Evolutionary conservation across 2,329 filamentous ascomycete genomes (phyloP).

Genomic region (Colletotrichum incanum): DNA sequence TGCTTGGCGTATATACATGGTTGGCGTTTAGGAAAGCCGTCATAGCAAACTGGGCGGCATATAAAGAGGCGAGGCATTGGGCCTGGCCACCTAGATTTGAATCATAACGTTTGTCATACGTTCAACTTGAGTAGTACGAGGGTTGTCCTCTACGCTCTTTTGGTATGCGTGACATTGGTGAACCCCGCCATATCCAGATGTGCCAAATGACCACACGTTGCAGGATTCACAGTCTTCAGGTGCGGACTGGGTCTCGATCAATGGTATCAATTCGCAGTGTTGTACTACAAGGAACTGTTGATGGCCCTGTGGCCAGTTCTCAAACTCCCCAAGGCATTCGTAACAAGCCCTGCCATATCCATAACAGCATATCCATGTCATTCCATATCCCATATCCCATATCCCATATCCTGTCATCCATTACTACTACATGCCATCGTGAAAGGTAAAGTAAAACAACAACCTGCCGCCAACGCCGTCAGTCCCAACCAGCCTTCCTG

Average conservation of each 20-base stretch:
- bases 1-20: conserved; percentile 27
- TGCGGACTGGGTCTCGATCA: background rate
- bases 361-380: conserved; percentile 31
- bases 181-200: too few species aligned
- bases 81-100: conserved; percentile 20
- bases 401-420: conserved; percentile 29
- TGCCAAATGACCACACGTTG: background rate
- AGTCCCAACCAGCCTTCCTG: conserved; percentile 2
- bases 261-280: conserved; percentile 23
- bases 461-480: conserved; percentile 35
- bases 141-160: background rate
- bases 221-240: too few species aligned
- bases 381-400: conserved; percentile 15
- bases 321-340: background rate
- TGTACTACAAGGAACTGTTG: conserved; percentile 12
- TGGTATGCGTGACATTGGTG: too few species aligned
- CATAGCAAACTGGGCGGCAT: conserved; percentile 26
- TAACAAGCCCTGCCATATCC: conserved; percentile 26
- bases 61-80: conserved; percentile 17
- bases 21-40: conserved; percentile 33
- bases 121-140: background rate
- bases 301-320: conserved; percentile 4
- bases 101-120: conserved; percentile 7
- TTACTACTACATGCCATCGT: conserved; percentile 37
- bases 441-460: conserved; percentile 33